Evolutionary conservation across 2,329 filamentous ascomycete genomes (phyloP), one percentile per base, ranked within the genome.

Genomic region (Phialemonium atrogriseum): DNA sequence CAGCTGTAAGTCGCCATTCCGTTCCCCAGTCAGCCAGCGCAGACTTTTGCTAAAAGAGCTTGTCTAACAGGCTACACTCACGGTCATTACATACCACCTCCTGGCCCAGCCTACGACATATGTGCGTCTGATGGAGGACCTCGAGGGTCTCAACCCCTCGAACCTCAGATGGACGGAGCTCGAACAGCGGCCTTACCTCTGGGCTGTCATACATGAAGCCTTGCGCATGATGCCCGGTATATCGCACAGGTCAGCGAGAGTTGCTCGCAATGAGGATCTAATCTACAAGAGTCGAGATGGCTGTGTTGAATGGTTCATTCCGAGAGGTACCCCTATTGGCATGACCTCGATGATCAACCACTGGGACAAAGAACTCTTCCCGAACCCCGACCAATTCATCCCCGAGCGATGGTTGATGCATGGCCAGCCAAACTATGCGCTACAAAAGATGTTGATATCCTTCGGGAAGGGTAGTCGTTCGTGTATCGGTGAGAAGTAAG

Each of bases 401-500:
- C 62, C 63, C 0, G 57, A 64, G 24, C 52, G 62, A 4, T 67
- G 56, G 52, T 38, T 65, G 5, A 47, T 50, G 17, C 40, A 52
- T 15, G 41, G 43, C 30, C 33, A 48, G 18, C 40, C 37, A 18
- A 48, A 48, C 4, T 52, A 51, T 25, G 41, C 47, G 2, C 35
- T 62, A 1, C 54, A 62, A 17, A 49, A 49, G n/a, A 54, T 51
- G 24, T 50, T 66, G 25, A 46, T 65, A 10, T 34, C 58, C 2
- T 68, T 67, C 38, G 56, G 53, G 4, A 61, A 55, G 29, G 64
- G 60, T 2, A 49, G 51, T 4, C 43, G 63, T 10, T 47, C 47
- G n/a, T 68, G 64, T 33, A 45, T 67, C 4, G 63, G 64, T 11
- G 49, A 50, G 36, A 54, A 58, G 52, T 57, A 37, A 41, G 47